Evolutionary conservation across 2,329 filamentous ascomycete genomes (phyloP).

Genomic region (Ceratocystis diversiconidia): DNA sequence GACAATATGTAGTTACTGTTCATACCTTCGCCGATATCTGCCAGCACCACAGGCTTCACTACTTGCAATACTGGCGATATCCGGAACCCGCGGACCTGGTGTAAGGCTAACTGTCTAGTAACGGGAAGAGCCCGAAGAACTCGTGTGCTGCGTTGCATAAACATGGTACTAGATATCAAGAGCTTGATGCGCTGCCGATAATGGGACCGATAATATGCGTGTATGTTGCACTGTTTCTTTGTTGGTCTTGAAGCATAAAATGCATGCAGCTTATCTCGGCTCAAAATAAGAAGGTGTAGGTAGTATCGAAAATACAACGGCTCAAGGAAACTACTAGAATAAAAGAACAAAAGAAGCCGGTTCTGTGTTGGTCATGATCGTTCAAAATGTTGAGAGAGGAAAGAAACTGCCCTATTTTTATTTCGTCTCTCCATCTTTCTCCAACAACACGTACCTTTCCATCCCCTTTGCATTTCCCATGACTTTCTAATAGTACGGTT

Average conservation of each 20-base stretch:
- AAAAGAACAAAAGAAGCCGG: not conserved
- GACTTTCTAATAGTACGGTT: not conserved
- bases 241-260: not conserved
- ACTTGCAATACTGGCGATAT: slow-evolving; percentile 32
- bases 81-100: not conserved
- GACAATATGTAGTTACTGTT: slow-evolving; percentile 8
- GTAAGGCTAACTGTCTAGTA: not conserved
- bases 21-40: slow-evolving; percentile 74
- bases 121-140: slow-evolving; percentile 26
- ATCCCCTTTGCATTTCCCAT: not conserved
- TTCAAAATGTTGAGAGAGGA: not conserved
- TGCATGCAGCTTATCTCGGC: not conserved
- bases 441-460: not conserved
- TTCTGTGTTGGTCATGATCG: slow-evolving; percentile 1
- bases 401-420: not conserved
- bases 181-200: not conserved
- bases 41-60: slow-evolving; percentile 67
- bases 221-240: not conserved
- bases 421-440: slow-evolving; percentile 1
- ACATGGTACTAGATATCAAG: slow-evolving; percentile 30
- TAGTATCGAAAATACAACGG: not conserved
- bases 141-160: slow-evolving; percentile 39
- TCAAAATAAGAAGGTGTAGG: not conserved
- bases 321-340: not conserved
- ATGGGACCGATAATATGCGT: not conserved